Evolutionary conservation across 352 stramenopile species (phyloP).

Genomic region (Phytophthora uliginosa): DNA sequence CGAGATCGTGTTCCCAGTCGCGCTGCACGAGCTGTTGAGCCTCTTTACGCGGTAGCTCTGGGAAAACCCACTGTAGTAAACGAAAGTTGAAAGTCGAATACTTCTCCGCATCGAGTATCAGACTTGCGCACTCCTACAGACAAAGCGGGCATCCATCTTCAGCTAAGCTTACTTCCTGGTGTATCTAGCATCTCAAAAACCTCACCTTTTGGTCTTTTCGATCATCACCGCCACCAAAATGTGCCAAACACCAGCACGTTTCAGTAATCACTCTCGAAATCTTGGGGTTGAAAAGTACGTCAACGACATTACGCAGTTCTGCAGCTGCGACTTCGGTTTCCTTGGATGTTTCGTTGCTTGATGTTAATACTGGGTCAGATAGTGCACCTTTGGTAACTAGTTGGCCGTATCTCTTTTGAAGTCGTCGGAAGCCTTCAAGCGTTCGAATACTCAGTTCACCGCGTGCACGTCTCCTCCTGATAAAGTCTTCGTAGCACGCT

Average conservation of each 20-base stretch:
- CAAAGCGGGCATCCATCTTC: not conserved
- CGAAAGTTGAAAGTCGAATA: conserved; percentile 61
- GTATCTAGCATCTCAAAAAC: not conserved
- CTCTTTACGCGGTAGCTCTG: conserved; percentile 53
- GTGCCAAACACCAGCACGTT: conserved; percentile 58
- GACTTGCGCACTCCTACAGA: conserved; percentile 42
- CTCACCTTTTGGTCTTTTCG: conserved; percentile 1
- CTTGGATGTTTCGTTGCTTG: not conserved
- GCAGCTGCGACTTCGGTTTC: not conserved
- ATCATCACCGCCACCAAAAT: conserved; percentile 38
- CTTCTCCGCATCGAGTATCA: conserved; percentile 53
- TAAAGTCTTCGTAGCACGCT: conserved; percentile 30
- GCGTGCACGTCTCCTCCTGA: conserved; percentile 22
- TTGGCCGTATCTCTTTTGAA: conserved; percentile 41
- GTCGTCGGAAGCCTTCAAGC: conserved; percentile 29
- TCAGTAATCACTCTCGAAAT: conserved; percentile 54
- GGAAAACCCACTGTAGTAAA: conserved; percentile 63
- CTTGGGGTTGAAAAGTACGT: conserved; percentile 50
- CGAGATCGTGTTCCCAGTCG: conserved; percentile 63
- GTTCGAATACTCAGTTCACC: conserved; percentile 43
- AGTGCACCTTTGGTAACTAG: not conserved
- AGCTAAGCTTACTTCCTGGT: not conserved
- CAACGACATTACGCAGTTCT: conserved; percentile 28
- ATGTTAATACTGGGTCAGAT: not conserved
- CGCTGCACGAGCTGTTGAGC: conserved; percentile 45